phyloP scores from a whole-genome alignment of 768 basidiomycete genomes.

The Saitozyma podzolica region DNA sequence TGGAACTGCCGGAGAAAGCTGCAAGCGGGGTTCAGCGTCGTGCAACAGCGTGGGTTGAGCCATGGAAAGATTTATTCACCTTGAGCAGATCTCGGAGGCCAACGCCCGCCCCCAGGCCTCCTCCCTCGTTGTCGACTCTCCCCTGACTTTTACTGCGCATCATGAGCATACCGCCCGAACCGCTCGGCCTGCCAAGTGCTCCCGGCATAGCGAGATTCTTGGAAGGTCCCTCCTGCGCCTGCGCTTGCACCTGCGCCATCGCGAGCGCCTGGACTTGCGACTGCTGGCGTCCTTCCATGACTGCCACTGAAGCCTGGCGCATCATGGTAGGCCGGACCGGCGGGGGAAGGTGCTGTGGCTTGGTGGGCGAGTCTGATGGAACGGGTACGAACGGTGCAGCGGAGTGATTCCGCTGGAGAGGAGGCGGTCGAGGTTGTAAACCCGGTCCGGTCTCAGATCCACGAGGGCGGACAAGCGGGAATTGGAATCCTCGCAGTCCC shows the following conservation, averaged over 20 bases:
- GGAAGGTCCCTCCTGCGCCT: slow-evolving; percentile 11
- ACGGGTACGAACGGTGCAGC: slow-evolving; percentile 27
- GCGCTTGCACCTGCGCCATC: slow-evolving; percentile 18
- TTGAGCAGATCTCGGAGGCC: slow-evolving; percentile 47
- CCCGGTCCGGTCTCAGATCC: slow-evolving; percentile 6
- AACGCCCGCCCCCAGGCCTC: slow-evolving; percentile 9
- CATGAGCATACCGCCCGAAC: slow-evolving; percentile 19
- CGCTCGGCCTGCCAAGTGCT: not conserved
- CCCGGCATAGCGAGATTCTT: slow-evolving; percentile 10
- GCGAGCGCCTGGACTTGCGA: slow-evolving; percentile 31
- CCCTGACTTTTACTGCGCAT: slow-evolving; percentile 41
- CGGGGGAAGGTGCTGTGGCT: slow-evolving; percentile 9
- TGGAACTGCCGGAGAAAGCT: slow-evolving; percentile 41
- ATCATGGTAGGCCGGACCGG: slow-evolving; percentile 54
- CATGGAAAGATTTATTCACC: slow-evolving; percentile 22
- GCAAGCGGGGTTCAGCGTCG: not conserved
- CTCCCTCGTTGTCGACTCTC: slow-evolving; percentile 28
- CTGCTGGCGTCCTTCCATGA: slow-evolving; percentile 57
- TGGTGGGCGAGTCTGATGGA: slow-evolving; percentile 2
- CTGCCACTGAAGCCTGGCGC: slow-evolving; percentile 61
- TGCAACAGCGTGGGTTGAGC: not conserved
- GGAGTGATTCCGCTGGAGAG: slow-evolving; percentile 34
- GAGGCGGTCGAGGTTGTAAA: slow-evolving; percentile 12
- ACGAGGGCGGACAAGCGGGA: slow-evolving; percentile 30
- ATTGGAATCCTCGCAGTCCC: slow-evolving; percentile 43